Conservation (phyloP, 192 early-diverging fungal species). For the Haplosporangium gracile region DNA sequence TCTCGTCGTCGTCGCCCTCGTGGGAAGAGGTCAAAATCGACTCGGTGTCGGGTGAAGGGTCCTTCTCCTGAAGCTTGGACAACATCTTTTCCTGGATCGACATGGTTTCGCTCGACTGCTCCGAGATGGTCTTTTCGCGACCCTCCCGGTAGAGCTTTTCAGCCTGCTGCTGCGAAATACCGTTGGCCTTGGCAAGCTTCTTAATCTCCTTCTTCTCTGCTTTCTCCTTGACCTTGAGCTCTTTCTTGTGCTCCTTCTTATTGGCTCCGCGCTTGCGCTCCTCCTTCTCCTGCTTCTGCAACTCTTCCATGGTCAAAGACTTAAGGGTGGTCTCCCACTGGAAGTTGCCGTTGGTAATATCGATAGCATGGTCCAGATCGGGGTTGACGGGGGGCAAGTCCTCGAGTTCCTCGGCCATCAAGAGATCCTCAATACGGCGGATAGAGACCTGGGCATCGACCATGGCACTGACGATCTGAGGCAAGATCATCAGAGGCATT, state of each 20-base stretch:
- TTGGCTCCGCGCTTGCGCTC: conserved; percentile 50
- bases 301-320: conserved; percentile 50
- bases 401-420: conserved; percentile 77
- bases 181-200: conserved; percentile 37
- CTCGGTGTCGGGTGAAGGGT: conserved; percentile 48
- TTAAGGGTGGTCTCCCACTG: conserved; percentile 71
- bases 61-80: conserved; percentile 27
- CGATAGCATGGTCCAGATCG: conserved; percentile 63
- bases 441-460: conserved; percentile 91
- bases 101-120: conserved; percentile 50
- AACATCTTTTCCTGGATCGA: conserved; percentile 55
- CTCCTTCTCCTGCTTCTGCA: conserved; percentile 53
- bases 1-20: background rate
- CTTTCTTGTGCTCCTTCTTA: conserved; percentile 57
- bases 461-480: conserved; percentile 80
- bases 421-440: conserved; percentile 82
- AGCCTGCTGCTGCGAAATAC: conserved; percentile 35
- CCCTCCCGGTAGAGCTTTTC: conserved; percentile 30
- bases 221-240: conserved; percentile 43
- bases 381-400: conserved; percentile 57
- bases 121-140: conserved; percentile 25
- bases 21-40: conserved; percentile 28
- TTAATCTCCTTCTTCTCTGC: conserved; percentile 51
- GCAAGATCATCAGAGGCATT: conserved; percentile 90
- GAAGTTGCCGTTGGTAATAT: conserved; percentile 72